Conservation (phyloP, 2,329 filamentous ascomycete genomes). For the Alternaria triticimaculans region DNA sequence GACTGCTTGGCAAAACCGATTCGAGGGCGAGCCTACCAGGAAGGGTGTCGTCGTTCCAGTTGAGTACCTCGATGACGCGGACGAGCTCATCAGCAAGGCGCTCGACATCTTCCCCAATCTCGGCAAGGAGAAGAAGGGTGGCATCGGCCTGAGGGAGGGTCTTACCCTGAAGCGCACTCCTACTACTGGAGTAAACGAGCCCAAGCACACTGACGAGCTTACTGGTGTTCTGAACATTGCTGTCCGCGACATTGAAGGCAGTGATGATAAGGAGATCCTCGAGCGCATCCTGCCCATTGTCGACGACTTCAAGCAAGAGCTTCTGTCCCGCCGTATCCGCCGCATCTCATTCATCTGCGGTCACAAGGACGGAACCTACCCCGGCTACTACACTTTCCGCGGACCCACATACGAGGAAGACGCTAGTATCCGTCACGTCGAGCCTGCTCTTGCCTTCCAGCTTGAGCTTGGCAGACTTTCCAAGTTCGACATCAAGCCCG, state of each 20-base stretch:
- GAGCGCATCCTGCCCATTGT: slow-evolving; percentile 77
- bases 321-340: slow-evolving; percentile 80
- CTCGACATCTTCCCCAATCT: slow-evolving; percentile 78
- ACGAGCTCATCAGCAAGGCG: slow-evolving; percentile 83
- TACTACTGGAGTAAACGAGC: slow-evolving; percentile 42
- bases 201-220: slow-evolving; percentile 74
- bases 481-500: slow-evolving; percentile 97
- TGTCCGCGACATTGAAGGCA: slow-evolving; percentile 83
- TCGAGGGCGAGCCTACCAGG: slow-evolving; percentile 75
- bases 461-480: slow-evolving; percentile 91
- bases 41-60: slow-evolving; percentile 96
- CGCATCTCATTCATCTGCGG: slow-evolving; percentile 96
- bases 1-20: slow-evolving; percentile 80
- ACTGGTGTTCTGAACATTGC: slow-evolving; percentile 93
- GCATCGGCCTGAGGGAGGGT: slow-evolving; percentile 45
- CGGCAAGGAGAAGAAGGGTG: slow-evolving; percentile 62
- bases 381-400: slow-evolving; percentile 98
- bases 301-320: slow-evolving; percentile 80
- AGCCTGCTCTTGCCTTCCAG: slow-evolving; percentile 97
- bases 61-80: slow-evolving; percentile 90
- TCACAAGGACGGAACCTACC: slow-evolving; percentile 91
- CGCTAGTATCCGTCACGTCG: slow-evolving; percentile 93
- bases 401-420: slow-evolving; percentile 90
- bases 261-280: slow-evolving; percentile 81
- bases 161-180: slow-evolving; percentile 72